Evolutionary conservation across 345 rosid genomes (phyloP), one percentile per base, ranked within the genome.

Genomic region (Lumnitzera littorea): DNA sequence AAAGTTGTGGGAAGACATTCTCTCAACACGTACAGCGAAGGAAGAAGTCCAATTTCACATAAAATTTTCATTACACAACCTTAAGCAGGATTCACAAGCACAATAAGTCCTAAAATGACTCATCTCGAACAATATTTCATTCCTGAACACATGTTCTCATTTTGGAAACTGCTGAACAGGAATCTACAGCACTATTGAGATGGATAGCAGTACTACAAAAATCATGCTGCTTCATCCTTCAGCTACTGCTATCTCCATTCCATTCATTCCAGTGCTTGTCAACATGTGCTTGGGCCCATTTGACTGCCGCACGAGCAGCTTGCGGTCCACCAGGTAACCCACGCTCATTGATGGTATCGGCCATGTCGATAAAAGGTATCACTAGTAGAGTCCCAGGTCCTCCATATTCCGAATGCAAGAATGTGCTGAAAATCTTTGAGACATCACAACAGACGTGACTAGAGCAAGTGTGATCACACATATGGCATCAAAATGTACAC

Each of bases 321-420:
- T 92, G 88, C 11, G 98, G 86, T 46, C 91, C 98, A 66, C 96
- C 96, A 9, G 96, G 90, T 53, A 92, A 66, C 8, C 81, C 96
- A 17, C 70, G 75, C 64, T 89, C 95, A 6, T 85, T 78, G 54
- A 89, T 65, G 46, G 89, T 80, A 73, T 92, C 98, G 4, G 96
- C 91, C 94, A 92, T 92, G 80, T 89, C 96, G n/a, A 85, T 76
- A 78, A 87, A 92, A 23, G 98, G 98, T 53, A 67, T 64, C 31
- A 92, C 96, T 72, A 87, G 70, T 60, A 92, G 87, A 23, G 97
- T 92, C 51, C 96, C 98, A 46, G 98, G 96, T 69, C 98, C 97
- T 55, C 96, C 96, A 58, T 89, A 89, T 64, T 92, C 96, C 1
- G 80, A 55, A 16, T 78, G 94, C 67, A 92, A 67, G 80, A 92